phyloP scores from a whole-genome alignment of 2,329 filamentous ascomycete species.

The Ascochyta fabae region DNA sequence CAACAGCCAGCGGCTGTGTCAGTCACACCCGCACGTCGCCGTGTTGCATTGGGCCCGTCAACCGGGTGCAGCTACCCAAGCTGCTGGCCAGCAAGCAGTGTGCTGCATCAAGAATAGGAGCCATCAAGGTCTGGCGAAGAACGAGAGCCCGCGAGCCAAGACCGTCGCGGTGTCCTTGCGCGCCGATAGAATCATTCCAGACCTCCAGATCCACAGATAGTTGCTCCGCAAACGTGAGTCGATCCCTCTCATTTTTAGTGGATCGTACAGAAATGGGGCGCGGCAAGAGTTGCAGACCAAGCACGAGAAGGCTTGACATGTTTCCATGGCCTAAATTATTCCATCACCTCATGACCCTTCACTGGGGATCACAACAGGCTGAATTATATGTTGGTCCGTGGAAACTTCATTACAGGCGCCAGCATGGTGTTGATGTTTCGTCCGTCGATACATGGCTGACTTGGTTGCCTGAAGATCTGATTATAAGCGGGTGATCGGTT shows the following conservation, averaged over 20 bases:
- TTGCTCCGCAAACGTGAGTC: slow-evolving; percentile 6
- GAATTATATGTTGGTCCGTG: background rate
- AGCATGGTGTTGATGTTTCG: slow-evolving; percentile 10
- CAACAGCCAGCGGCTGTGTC: slow-evolving; percentile 1
- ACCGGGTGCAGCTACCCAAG: slow-evolving; percentile 3
- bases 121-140: slow-evolving; percentile 1
- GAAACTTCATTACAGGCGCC: background rate
- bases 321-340: background rate
- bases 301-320: slow-evolving; percentile 6
- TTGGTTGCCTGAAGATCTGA: slow-evolving; percentile 17
- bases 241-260: slow-evolving; percentile 5
- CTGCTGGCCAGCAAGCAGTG: background rate
- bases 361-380: background rate
- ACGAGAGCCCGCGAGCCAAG: slow-evolving; percentile 11
- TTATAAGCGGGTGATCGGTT: slow-evolving; percentile 3
- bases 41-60: background rate
- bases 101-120: slow-evolving; percentile 1
- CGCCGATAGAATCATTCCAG: slow-evolving; percentile 4
- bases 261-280: slow-evolving; percentile 8
- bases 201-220: background rate
- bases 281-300: slow-evolving; percentile 12
- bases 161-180: slow-evolving; percentile 7
- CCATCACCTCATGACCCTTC: background rate
- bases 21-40: slow-evolving; percentile 3
- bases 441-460: slow-evolving; percentile 7